Percentiles rank a stretch among this genome's conserved stretches.
These are phyloP conservation scores for Athelia psychrophila DNA, from an alignment of 1,284 basidiomycete genomes.

Conservation along the genomic window DNA sequence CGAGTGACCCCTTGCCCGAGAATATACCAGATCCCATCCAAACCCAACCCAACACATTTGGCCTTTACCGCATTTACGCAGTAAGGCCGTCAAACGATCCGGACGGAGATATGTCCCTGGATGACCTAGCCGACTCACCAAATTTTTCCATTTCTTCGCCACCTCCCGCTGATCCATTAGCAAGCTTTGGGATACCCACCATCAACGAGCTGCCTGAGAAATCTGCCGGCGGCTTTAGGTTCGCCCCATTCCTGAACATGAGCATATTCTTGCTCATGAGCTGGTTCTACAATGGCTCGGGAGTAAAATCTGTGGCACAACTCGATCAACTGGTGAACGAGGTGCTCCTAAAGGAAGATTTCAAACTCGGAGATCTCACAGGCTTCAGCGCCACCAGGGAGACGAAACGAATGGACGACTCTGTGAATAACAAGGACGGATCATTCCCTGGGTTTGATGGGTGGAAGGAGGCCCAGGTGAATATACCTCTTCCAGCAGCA, in stretches of 20 bases:
- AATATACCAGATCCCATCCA: not conserved
- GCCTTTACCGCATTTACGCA: not conserved
- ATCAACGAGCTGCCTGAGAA: not conserved
- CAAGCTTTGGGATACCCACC: not conserved
- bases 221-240: conserved; percentile 9
- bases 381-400: conserved; percentile 14
- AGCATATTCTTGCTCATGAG: conserved; percentile 21
- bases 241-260: conserved; percentile 24
- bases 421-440: not conserved
- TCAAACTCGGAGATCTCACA: conserved; percentile 14
- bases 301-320: conserved; percentile 21
- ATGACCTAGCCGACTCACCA: not conserved
- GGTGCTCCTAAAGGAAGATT: conserved; percentile 22
- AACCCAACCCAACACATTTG: not conserved
- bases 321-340: conserved; percentile 25
- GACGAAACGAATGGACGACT: conserved; percentile 11
- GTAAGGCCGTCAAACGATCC: not conserved
- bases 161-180: not conserved
- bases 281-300: conserved; percentile 25
- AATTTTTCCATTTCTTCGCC: not conserved
- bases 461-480: conserved; percentile 21
- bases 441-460: conserved; percentile 12
- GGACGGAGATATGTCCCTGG: not conserved
- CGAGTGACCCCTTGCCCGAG: not conserved
- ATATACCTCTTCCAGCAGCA: conserved; percentile 17